Conservation (phyloP, 1,284 basidiomycete species). For the Ustilago cynodontis region DNA sequence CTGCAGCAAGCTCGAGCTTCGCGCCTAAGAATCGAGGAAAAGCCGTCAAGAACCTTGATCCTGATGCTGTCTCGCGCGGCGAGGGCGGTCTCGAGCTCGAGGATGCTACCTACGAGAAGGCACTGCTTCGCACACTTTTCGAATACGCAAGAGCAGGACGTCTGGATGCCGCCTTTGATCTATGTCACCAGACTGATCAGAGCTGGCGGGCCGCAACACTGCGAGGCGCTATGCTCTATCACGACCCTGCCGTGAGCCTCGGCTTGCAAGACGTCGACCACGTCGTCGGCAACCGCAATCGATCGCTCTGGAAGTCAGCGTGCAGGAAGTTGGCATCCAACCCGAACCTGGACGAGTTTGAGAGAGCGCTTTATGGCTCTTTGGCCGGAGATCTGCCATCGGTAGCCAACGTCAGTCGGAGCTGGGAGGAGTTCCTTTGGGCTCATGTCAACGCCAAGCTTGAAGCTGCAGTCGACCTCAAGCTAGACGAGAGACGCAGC, state of each 20-base stretch:
- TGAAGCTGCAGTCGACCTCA: conserved; percentile 81
- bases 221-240: conserved; percentile 75
- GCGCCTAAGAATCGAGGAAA: conserved; percentile 53
- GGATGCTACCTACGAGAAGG: conserved; percentile 78
- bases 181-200: conserved; percentile 85
- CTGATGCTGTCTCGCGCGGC: conserved; percentile 61
- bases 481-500: conserved; percentile 59
- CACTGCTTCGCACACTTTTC: conserved; percentile 80
- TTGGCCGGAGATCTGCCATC: conserved; percentile 85
- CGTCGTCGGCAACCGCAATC: conserved; percentile 63
- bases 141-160: conserved; percentile 83
- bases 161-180: conserved; percentile 83
- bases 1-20: conserved; percentile 42
- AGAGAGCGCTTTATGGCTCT: conserved; percentile 87
- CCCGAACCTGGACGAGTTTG: conserved; percentile 78
- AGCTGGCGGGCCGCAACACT: conserved; percentile 91
- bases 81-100: conserved; percentile 61
- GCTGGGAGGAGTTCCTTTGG: conserved; percentile 96
- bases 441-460: conserved; percentile 86
- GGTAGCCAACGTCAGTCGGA: conserved; percentile 80
- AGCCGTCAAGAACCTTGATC: conserved; percentile 62
- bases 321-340: conserved; percentile 61
- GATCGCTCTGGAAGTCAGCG: conserved; percentile 65
- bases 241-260: conserved; percentile 48
- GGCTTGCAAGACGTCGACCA: conserved; percentile 50